Base-by-base conservation (phyloP, 2,329 filamentous ascomycete genomes). In the Penicillium sp. region DNA sequence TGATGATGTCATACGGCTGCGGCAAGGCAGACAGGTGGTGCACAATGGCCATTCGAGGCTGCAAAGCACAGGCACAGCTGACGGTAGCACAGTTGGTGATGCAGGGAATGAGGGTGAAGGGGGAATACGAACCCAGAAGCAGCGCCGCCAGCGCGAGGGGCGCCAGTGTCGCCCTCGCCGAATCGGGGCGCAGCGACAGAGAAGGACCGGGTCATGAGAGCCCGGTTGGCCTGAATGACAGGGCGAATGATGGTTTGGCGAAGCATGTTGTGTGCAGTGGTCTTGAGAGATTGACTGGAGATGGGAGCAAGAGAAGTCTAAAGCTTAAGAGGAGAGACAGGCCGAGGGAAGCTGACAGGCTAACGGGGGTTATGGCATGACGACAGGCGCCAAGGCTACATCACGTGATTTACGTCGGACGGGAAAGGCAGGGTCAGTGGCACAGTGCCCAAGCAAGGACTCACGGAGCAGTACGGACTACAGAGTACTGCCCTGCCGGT, bases 91-190 rank as follows among this genome's bases (percentile, higher is more conserved):
- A 33, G 36, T 11, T 19, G 35, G 66, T 3, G 33, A 49, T 56
- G 36, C 37, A 52, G 19, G 35, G 35, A 27, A 33, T 11, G 19
- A 16, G 41, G 27, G 11, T 7, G 37, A 14, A 35, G 36, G 16
- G 47, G 35, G 35, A 24, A 31, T 24, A 69, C 78, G 43, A 73
- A 81, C 80, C 72, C 67, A 50, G 73, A 62, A 47, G 71, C 60
- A 35, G 60, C 50, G 39, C 65, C 35, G 54, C 75, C 73, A 39
- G 73, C 43, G 53, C 74, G 73, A 56, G 77, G 68, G 64, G 73
- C 75, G 51, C 89, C 89, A 64, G 86, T 88, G 74, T 92, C 90
- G 65, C 90, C 90, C 68, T 84, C 88, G 61, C 75, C 79, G 86
- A 91, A 89, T 66, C 75, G 83, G 73, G 85, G 82, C 66, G 82